Evolutionary conservation across 2,329 filamentous ascomycete genomes (phyloP), one percentile per base, ranked within the genome.

Genomic region (Paecilomyces sp.): DNA sequence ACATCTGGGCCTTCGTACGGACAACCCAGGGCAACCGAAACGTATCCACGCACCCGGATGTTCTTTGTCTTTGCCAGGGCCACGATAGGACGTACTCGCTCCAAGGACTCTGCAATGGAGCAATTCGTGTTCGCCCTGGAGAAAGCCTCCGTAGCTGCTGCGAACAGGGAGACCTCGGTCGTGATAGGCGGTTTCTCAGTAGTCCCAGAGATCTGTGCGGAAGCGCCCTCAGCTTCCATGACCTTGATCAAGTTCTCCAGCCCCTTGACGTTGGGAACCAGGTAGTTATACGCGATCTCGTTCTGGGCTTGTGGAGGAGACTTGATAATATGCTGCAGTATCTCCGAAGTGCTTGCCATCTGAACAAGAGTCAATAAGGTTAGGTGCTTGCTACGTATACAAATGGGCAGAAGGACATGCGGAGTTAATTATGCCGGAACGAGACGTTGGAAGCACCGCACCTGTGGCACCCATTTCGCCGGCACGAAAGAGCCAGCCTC

Each of bases 61-160:
- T 81, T 78, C 63, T 80, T 78, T 24, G 79, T 75, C 67, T 84
- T 84, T 25, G 83, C 83, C 18, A 82, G 72, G 3, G 79, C 67
- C 62, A 88, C 81, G 55, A 88, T 81, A 1, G 84, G 83, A 55
- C 77, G 77, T 69, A 85, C 85, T 52, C 85, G 79, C 41, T 82
- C 76, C 15, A 88, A 74, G 0, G 84, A 86, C 65, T 87, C 85
- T 54, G 81, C 80, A 62, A 88, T 85, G 24, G 79, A 82, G 74
- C 85, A 87, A 64, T 88, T 88, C 60, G 85, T 87, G 72, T 88
- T 88, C 58, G 83, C 83, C 64, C 84, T 83, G 3, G 84, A 85
- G 69, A 88, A 88, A 1, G 82, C 73, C 66, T 88, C 85, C 4
- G 85, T 88, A 1, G 85, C 85, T 7, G 85, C 84, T 6, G 85